These are phyloP conservation scores for Chaetomium fimeti DNA, from an alignment of 495 filamentous ascomycete genomes.

Conservation along the genomic window DNA sequence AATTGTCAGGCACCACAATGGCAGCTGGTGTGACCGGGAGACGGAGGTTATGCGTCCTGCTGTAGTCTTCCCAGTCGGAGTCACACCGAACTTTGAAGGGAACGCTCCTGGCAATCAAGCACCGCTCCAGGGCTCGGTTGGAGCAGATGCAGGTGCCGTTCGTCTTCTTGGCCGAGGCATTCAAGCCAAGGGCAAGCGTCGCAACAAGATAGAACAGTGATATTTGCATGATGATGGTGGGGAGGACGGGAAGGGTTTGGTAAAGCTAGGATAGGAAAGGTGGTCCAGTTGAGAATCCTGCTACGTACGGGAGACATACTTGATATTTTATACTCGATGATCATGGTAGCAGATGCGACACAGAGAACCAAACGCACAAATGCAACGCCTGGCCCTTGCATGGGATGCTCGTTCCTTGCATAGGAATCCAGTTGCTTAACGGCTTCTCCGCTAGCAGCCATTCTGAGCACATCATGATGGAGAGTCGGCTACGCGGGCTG, in stretches of 20 bases:
- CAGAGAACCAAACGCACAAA: too few relatives aligned
- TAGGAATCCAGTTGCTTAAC: too few relatives aligned
- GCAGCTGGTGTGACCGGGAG: constrained; percentile 54
- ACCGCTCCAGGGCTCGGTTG: constrained; percentile 9
- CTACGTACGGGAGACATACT: background rate
- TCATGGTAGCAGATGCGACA: too few relatives aligned
- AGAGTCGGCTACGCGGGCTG: too few relatives aligned
- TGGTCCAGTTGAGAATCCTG: background rate
- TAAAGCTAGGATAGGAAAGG: background rate
- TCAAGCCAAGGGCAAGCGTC: background rate
- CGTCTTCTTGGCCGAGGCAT: background rate
- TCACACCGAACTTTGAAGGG: constrained; percentile 23
- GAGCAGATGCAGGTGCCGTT: background rate
- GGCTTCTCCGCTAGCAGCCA: too few relatives aligned
- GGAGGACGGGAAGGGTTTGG: background rate
- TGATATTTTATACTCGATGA: too few relatives aligned
- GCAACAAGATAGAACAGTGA: constrained; percentile 4
- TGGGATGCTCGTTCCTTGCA: too few relatives aligned
- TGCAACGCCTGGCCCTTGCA: too few relatives aligned
- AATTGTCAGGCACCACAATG: constrained; percentile 53
- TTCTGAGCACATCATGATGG: too few relatives aligned
- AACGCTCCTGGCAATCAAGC: constrained; percentile 19
- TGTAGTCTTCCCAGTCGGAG: constrained; percentile 35
- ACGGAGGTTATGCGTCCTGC: constrained; percentile 58
- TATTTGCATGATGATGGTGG: background rate